Percentiles rank a stretch among this genome's conserved stretches.
Evolutionary conservation across 2,329 filamentous ascomycete genomes (phyloP).

Genomic region (Leptodontidium sp.): DNA sequence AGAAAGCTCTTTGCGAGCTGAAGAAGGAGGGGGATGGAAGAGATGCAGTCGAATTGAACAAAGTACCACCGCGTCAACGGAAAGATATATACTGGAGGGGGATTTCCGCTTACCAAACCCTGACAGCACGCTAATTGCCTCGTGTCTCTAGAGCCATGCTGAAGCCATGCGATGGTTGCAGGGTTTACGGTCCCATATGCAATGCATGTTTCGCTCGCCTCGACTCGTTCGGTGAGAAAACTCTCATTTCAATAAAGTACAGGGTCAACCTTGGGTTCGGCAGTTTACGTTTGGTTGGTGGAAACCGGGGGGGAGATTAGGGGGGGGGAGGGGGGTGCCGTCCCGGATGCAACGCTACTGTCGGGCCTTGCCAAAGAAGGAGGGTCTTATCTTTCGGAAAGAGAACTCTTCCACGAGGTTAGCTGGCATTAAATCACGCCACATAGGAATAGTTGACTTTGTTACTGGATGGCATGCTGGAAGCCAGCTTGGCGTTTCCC

Average conservation of each 20-base stretch:
- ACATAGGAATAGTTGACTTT: neutral
- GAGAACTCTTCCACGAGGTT: conserved; percentile 1
- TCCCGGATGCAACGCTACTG: conserved; percentile 5
- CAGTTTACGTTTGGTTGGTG: conserved; percentile 5
- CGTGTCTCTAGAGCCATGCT: neutral
- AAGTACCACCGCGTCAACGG: no score
- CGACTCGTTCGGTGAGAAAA: neutral
- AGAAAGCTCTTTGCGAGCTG: neutral
- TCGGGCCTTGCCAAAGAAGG: neutral
- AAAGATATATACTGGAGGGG: conserved; percentile 2
- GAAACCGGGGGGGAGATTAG: neutral
- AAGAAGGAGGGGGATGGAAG: neutral
- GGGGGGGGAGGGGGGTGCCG: neutral
- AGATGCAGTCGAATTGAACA: no score
- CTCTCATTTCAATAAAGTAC: conserved; percentile 5
- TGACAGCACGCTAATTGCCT: neutral
- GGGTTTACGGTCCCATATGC: neutral
- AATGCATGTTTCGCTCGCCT: conserved; percentile 2
- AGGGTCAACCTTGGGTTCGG: neutral
- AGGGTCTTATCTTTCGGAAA: conserved; percentile 1
- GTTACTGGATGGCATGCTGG: neutral
- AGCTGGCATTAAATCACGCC: neutral
- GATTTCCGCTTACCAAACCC: neutral
- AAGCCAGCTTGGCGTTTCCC: neutral
- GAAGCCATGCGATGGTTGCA: neutral